Evolutionary conservation across 345 rosid genomes (phyloP), one percentile per base, ranked within the genome.

Genomic region (Chamaenerion angustifolium): DNA sequence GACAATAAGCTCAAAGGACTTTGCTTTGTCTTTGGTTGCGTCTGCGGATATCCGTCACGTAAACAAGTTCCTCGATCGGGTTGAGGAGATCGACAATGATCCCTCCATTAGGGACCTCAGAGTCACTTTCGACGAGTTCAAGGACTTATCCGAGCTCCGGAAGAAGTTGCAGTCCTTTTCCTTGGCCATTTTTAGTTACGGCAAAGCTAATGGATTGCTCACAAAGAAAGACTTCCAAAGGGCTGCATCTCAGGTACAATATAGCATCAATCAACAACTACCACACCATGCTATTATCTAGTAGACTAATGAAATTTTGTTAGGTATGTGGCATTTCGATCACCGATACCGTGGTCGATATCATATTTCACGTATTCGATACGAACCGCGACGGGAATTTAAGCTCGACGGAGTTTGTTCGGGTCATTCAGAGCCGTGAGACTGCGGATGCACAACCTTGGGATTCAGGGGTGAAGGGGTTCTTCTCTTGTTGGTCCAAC

Each of bases 11-110:
- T 77, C 82, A 1, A 77, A 73, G 68, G 93, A 83, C 63, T 80
- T 77, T 17, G 84, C 93, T 3, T 60, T 75, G 48, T 75, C 87
- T 7, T 48, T 83, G 56, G 87, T 80, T 17, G 82, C 87, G 55
- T 74, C 84, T 16, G 87, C 93, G 10, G 84, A 83, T 57, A 54
- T 75, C 43, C 41, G 67, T 45, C 75, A 73, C 61, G 50, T 72
- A 55, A 74, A 65, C 55, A 71, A 64, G 70, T 59, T 80, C 49
- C 78, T 83, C 8, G 65, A 68, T 64, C 75, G 73, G 16, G 87
- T 69, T 4, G 82, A 80, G 9, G 71, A 75, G 61, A 23, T 77
- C 15, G 25, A 64, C 63, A 47, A 64, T 1, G 62, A 67, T 16
- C 56, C 70, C 5, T 25, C 43, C 3, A 73, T 83, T 11, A 58